Conservation (phyloP, 2,329 filamentous ascomycete genomes). For the Juglanconis oblonga region DNA sequence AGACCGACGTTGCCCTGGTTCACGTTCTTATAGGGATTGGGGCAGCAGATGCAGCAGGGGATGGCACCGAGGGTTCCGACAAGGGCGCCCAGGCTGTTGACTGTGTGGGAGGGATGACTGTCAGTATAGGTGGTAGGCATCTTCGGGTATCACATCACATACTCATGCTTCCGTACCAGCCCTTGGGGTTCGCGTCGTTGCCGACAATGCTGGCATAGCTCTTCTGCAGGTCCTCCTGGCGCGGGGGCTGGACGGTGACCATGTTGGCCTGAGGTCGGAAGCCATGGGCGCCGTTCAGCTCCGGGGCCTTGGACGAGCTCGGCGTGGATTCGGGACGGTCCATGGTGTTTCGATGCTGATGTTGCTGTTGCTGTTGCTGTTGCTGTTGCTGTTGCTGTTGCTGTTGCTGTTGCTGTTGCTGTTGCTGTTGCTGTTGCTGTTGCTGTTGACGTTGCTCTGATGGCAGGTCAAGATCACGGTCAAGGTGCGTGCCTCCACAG, state of each 20-base stretch:
- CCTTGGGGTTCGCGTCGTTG: constrained; percentile 67
- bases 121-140: neutral
- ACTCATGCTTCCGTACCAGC: constrained; percentile 91
- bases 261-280: constrained; percentile 56
- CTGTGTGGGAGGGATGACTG: constrained; percentile 31
- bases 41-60: constrained; percentile 87
- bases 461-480: neutral
- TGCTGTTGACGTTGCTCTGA: neutral
- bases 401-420: neutral
- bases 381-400: neutral
- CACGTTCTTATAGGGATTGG: constrained; percentile 94
- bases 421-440: neutral
- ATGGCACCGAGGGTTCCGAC: constrained; percentile 81
- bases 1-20: constrained; percentile 91
- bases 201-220: constrained; percentile 68
- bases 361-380: neutral
- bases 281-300: constrained; percentile 30
- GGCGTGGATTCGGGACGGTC: neutral
- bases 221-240: constrained; percentile 78
- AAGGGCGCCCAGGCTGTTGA: constrained; percentile 70
- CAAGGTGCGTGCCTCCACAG: neutral
- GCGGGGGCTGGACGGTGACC: constrained; percentile 70
- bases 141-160: constrained; percentile 32
- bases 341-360: constrained; percentile 4
- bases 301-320: constrained; percentile 22